Conservation (phyloP, 257 asterid genomes). For the Fraxinus cuspidata region DNA sequence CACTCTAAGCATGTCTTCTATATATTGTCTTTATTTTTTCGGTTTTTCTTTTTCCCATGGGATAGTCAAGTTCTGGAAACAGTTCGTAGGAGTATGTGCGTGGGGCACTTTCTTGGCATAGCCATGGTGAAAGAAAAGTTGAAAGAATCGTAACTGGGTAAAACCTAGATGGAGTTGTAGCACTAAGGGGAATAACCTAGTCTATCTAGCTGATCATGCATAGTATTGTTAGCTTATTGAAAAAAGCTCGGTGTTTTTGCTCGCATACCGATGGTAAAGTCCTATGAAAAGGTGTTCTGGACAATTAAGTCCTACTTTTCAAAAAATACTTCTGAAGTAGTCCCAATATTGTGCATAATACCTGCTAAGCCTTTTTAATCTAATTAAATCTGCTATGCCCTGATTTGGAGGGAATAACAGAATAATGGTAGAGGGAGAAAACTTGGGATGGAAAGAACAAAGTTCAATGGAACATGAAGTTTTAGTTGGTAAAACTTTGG, state of each 20-base stretch:
- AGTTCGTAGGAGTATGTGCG: conserved; percentile 3
- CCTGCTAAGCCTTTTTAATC: not conserved
- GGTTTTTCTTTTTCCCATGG: not conserved
- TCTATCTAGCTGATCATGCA: not conserved
- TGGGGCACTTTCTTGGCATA: not conserved
- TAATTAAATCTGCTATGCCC: not conserved
- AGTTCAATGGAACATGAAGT: not conserved
- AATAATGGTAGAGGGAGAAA: not conserved
- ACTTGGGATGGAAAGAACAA: not conserved
- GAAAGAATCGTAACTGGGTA: not conserved
- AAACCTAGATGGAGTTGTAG: not conserved
- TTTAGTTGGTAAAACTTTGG: not conserved
- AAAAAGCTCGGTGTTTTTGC: not conserved
- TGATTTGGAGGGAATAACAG: not conserved
- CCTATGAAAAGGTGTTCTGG: not conserved
- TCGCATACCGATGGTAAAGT: not conserved
- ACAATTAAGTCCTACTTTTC: not conserved
- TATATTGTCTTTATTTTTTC: not conserved
- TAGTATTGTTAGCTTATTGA: not conserved
- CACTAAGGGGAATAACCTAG: not conserved
- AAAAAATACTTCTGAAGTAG: not conserved
- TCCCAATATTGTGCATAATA: not conserved
- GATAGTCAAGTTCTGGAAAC: conserved; percentile 6
- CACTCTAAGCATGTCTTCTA: not conserved
- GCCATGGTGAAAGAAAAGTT: not conserved